Evolutionary conservation across 2,329 filamentous ascomycete genomes (phyloP).

Genomic region (Lasiodiplodia gonubiensis): DNA sequence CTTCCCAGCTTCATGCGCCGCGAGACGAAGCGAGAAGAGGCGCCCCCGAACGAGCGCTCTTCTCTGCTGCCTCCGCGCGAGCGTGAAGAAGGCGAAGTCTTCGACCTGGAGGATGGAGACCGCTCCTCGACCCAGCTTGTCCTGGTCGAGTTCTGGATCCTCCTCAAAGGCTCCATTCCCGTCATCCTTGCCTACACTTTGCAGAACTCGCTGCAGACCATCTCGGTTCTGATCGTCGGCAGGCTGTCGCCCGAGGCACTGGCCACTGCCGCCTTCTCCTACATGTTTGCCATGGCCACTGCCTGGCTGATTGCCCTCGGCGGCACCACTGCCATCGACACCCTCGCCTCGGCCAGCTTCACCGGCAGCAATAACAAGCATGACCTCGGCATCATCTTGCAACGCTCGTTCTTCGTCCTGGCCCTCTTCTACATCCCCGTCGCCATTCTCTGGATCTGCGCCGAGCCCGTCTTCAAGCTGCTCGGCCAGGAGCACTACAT

Average conservation of each 20-base stretch:
- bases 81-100: conserved; percentile 46
- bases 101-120: conserved; percentile 46
- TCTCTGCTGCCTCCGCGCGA: conserved; percentile 51
- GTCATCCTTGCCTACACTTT: conserved; percentile 85
- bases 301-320: conserved; percentile 87
- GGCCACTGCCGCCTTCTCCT: conserved; percentile 82
- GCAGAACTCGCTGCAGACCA: conserved; percentile 83
- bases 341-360: conserved; percentile 80
- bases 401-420: conserved; percentile 76
- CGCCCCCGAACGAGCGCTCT: conserved; percentile 47
- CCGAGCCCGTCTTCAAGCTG: conserved; percentile 73
- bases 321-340: conserved; percentile 85
- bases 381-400: conserved; percentile 78
- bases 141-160: conserved; percentile 67
- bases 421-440: conserved; percentile 75
- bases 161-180: conserved; percentile 73
- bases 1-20: conserved; percentile 36
- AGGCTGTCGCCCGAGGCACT: conserved; percentile 79
- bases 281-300: conserved; percentile 93
- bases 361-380: conserved; percentile 80
- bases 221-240: conserved; percentile 81
- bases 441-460: conserved; percentile 74
- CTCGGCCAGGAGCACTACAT: conserved; percentile 82
- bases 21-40: conserved; percentile 31
- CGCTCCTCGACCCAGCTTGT: conserved; percentile 47